Conservation (phyloP, 257 asterid genomes). For the Fraxinus pennsylvanica region DNA sequence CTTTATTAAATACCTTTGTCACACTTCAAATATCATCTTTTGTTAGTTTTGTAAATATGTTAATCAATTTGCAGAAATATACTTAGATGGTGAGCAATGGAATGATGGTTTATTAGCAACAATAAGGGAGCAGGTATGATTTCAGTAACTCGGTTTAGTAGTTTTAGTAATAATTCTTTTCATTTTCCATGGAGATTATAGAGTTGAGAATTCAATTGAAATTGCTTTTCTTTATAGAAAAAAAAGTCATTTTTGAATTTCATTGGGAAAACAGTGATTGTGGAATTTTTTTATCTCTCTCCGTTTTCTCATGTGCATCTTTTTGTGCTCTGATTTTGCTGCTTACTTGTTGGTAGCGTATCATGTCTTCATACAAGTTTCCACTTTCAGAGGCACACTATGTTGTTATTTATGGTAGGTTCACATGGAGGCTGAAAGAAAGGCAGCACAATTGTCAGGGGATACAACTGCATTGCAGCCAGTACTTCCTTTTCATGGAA, state of each 20-base stretch:
- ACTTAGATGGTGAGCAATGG: constrained; percentile 95
- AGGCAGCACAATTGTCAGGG: constrained; percentile 59
- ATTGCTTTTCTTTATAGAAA: constrained; percentile 6
- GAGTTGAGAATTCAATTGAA: neutral
- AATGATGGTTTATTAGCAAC: constrained; percentile 95
- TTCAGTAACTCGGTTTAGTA: constrained; percentile 4
- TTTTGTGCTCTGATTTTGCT: constrained; percentile 4
- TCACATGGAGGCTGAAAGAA: constrained; percentile 93
- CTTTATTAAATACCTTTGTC: neutral
- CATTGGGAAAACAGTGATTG: neutral
- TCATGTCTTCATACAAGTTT: constrained; percentile 8
- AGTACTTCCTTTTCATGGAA: constrained; percentile 54
- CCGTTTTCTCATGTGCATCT: neutral
- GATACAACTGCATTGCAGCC: constrained; percentile 47
- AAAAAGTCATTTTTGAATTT: neutral
- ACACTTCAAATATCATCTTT: constrained; percentile 16
- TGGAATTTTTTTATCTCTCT: neutral
- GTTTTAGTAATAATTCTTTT: constrained; percentile 25
- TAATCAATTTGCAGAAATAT: constrained; percentile 62
- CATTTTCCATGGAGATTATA: neutral
- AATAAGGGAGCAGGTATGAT: constrained; percentile 89
- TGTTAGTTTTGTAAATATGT: constrained; percentile 29
- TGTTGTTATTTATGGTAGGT: constrained; percentile 54
- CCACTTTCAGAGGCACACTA: constrained; percentile 7
- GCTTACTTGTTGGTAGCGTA: neutral